Percentiles rank a stretch among this genome's conserved stretches.
phyloP scores from a whole-genome alignment of 768 basidiomycete species.

The Hygrocybe punicea region DNA sequence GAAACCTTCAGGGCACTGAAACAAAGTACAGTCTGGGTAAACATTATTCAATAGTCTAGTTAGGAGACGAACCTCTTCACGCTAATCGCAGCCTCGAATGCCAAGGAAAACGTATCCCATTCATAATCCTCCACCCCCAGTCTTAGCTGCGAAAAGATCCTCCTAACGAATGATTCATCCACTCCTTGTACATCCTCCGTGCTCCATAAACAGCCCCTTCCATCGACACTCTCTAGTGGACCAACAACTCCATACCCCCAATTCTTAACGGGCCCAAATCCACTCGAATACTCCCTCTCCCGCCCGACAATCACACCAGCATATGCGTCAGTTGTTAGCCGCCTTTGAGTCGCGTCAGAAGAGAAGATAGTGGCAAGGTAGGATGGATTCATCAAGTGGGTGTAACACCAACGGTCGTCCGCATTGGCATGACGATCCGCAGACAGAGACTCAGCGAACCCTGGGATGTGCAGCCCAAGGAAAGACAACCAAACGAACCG shows the following conservation, averaged over 20 bases:
- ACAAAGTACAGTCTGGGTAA: neutral
- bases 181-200: conserved; percentile 50
- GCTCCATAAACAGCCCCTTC: conserved; percentile 37
- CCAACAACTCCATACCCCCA: conserved; percentile 57
- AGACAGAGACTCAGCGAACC: conserved; percentile 47
- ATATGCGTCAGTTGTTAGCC: conserved; percentile 53
- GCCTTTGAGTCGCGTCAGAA: conserved; percentile 24
- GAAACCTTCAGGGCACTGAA: conserved; percentile 68
- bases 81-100: conserved; percentile 62
- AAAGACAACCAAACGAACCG: conserved; percentile 69
- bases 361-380: conserved; percentile 57
- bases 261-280: conserved; percentile 65
- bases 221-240: conserved; percentile 47
- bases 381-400: conserved; percentile 42
- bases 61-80: conserved; percentile 49
- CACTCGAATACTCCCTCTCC: conserved; percentile 56
- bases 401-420: conserved; percentile 69
- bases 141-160: conserved; percentile 58
- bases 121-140: conserved; percentile 47
- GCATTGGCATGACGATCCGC: conserved; percentile 33
- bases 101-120: conserved; percentile 65
- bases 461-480: conserved; percentile 70
- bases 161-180: conserved; percentile 49
- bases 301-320: conserved; percentile 66
- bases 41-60: neutral